Evolutionary conservation across 768 basidiomycete genomes (phyloP).

Genomic region (Leucosporidium creatinivorum): DNA sequence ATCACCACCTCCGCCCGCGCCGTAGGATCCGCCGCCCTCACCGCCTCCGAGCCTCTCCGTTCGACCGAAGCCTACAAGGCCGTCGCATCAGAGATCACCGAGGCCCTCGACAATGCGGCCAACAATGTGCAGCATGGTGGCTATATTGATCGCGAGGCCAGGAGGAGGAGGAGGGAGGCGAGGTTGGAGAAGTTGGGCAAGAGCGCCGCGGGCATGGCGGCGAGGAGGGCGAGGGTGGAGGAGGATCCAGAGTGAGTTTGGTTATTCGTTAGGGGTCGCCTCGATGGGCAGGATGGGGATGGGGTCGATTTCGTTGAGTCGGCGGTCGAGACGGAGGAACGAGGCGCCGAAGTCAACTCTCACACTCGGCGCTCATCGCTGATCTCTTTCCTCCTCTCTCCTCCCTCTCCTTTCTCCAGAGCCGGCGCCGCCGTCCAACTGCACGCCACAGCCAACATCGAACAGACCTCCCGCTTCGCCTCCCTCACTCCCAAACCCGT

Average conservation of each 20-base stretch:
- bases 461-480: slow-evolving; percentile 65
- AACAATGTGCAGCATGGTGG: slow-evolving; percentile 83
- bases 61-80: slow-evolving; percentile 92
- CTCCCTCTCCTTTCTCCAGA: slow-evolving; percentile 1
- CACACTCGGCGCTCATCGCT: neutral
- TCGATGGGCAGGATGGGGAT: neutral
- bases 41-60: slow-evolving; percentile 91
- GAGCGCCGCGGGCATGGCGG: slow-evolving; percentile 51
- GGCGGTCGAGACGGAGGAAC: too few species aligned
- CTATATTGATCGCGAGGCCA: slow-evolving; percentile 68
- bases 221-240: slow-evolving; percentile 47
- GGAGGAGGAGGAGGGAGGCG: slow-evolving; percentile 67
- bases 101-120: slow-evolving; percentile 88
- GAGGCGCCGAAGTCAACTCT: neutral
- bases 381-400: too few species aligned
- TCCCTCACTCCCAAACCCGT: slow-evolving; percentile 26
- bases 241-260: slow-evolving; percentile 72
- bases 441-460: slow-evolving; percentile 70
- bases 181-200: slow-evolving; percentile 81
- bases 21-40: slow-evolving; percentile 73
- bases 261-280: neutral
- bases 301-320: too few species aligned
- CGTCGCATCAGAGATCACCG: slow-evolving; percentile 76
- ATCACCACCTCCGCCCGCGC: slow-evolving; percentile 78
- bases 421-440: slow-evolving; percentile 79